Evolutionary conservation across 495 filamentous ascomycete species (phyloP).

Genomic region (Neurospora africana): DNA sequence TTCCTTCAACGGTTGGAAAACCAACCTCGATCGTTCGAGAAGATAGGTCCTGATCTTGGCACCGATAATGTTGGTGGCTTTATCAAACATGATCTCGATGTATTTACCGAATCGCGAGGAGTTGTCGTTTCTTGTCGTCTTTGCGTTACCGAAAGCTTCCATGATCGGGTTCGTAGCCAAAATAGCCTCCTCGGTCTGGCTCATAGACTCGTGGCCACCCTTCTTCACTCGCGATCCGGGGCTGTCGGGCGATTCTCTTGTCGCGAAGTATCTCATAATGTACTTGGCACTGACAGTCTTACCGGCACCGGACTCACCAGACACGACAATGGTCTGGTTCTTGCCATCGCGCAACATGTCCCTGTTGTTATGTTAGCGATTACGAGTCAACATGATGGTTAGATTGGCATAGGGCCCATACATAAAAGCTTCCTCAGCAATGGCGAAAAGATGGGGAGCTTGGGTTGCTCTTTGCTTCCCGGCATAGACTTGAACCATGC

Average conservation of each 20-base stretch:
- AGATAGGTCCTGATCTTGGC: conserved; percentile 95
- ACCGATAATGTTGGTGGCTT: conserved; percentile 90
- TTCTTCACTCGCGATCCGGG: conserved; percentile 69
- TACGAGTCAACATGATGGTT: not conserved
- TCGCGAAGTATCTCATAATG: conserved; percentile 99
- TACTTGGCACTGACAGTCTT: conserved; percentile 99
- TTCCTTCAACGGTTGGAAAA: conserved; percentile 97
- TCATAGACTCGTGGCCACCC: conserved; percentile 71
- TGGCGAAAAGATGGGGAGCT: conserved; percentile 96
- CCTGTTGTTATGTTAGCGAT: conserved; percentile 34
- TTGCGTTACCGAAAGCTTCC: conserved; percentile 99
- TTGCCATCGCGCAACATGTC: conserved; percentile 94
- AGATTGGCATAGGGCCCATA: conserved; percentile 32
- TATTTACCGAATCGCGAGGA: conserved; percentile 99
- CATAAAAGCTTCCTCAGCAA: conserved; percentile 98
- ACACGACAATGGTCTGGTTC: conserved; percentile 98
- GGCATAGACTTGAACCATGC: conserved; percentile 98
- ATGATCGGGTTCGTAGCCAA: conserved; percentile 98
- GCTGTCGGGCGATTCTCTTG: conserved; percentile 85
- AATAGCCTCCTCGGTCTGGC: conserved; percentile 97
- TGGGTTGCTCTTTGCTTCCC: conserved; percentile 94
- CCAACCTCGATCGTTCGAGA: conserved; percentile 86
- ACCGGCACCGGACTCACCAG: conserved; percentile 94
- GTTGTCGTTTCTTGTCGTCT: conserved; percentile 98
- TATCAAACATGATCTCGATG: conserved; percentile 99